A percentile compares a stretch with the other conserved stretches of the same genome.
Conservation (phyloP, 2,329 filamentous ascomycete genomes). For the Aureobasidium sp. region DNA sequence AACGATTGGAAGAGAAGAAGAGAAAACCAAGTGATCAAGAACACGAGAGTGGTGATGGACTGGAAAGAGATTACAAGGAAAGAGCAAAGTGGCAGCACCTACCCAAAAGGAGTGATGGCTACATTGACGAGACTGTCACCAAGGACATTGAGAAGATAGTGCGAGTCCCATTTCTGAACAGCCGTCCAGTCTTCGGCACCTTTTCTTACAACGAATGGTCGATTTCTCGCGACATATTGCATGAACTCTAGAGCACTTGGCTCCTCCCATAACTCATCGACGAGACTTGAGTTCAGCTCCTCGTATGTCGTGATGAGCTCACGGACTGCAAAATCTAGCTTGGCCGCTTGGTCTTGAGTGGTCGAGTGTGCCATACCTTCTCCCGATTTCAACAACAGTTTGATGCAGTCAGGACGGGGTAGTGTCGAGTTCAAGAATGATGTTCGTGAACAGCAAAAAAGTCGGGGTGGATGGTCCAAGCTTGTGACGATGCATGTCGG, state of each 20-base stretch:
- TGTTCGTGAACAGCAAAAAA: background rate
- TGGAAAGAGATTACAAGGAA: background rate
- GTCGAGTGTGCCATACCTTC: background rate
- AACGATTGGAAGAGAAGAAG: background rate
- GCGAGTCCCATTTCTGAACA: conserved; percentile 53
- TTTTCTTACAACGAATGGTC: conserved; percentile 64
- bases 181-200: conserved; percentile 60
- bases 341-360: background rate
- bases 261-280: conserved; percentile 57
- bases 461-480: background rate
- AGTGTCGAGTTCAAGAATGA: background rate
- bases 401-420: background rate
- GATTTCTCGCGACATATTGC: conserved; percentile 66
- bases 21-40: background rate
- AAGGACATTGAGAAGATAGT: conserved; percentile 53
- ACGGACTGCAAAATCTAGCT: background rate
- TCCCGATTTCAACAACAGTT: no score
- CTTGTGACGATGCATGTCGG: conserved; percentile 7
- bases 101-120: conserved; percentile 68
- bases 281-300: conserved; percentile 57
- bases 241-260: conserved; percentile 75
- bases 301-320: conserved; percentile 61
- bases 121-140: conserved; percentile 59
- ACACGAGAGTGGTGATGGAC: background rate
- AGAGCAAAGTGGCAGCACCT: conserved; percentile 26